Conservation (phyloP, 805 yeast genomes). For the Kuraishia piskuri region DNA sequence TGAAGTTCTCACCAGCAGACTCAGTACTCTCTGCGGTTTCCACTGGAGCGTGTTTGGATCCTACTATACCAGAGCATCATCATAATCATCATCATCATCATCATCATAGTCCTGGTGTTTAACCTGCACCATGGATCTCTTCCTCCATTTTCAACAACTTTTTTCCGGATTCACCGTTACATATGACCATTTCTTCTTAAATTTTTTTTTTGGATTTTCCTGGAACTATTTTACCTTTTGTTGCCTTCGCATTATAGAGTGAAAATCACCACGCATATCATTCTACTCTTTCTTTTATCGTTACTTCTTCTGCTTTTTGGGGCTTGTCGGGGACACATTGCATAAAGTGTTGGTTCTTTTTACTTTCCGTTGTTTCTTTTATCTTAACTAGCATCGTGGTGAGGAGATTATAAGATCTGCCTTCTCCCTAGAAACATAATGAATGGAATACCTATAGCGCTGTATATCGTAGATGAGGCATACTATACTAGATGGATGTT, state of each 20-base stretch:
- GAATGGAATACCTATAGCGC: not conserved
- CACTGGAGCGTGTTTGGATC: constrained; percentile 58
- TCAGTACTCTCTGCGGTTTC: constrained; percentile 60
- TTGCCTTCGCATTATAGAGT: not conserved
- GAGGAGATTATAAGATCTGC: not conserved
- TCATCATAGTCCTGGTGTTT: too few relatives aligned
- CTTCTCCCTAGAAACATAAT: not conserved
- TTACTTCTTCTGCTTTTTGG: not conserved
- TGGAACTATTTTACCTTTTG: not conserved
- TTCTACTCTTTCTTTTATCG: not conserved
- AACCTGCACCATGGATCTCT: too few relatives aligned
- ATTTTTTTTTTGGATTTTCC: not conserved
- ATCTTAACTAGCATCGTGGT: not conserved
- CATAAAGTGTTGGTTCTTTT: not conserved
- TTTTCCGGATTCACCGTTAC: not conserved
- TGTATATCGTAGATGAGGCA: too few relatives aligned
- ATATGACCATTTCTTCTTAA: not conserved
- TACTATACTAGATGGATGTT: too few relatives aligned
- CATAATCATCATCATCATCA: too few relatives aligned
- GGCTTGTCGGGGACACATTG: not conserved
- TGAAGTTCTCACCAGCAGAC: constrained; percentile 46
- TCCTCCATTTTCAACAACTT: too few relatives aligned
- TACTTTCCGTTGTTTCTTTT: not conserved
- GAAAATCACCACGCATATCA: not conserved
- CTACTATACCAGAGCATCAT: not conserved